Evolutionary conservation across 2,329 filamentous ascomycete genomes (phyloP), one percentile per base, ranked within the genome.

Genomic region (Pseudocercospora fijiensis): DNA sequence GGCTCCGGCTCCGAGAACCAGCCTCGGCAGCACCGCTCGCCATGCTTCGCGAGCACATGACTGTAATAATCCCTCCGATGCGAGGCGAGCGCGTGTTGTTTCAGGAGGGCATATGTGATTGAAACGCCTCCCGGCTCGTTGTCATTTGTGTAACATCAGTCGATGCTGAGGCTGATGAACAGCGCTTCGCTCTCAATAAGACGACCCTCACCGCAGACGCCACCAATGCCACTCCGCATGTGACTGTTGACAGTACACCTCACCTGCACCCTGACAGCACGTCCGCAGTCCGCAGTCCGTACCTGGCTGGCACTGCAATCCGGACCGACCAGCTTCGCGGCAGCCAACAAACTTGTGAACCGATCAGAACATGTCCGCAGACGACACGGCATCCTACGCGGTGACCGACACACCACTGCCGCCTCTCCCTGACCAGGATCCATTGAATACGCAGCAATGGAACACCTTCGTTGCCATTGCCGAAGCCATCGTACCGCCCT

Each of bases 401-500:
- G 60, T 61, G 59, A 57, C 66, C 51, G 60, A 63, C 55, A 66
- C 68, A 33, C 61, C 66, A 27, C 66, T 70, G 30, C 80, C 83
- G 26, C 81, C 83, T 1, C 75, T 79, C 2, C 78, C 83, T 16
- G 66, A 73, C 3, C 75, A 78, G 11, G 78, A 83, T 56, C 77
- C 84, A 56, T 80, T 87, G 67, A 83, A 80, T 1, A 74, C 81
- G 11, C 73, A 78, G 1, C 86, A 88, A 79, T 88, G 86, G 86
- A 79, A 76, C 28, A 86, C 83, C 0, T 76, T 88, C 2, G 77
- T 85, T 53, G 81, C 85, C 24, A 80, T 88, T 28, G 79, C 82
- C 8, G 85, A 88, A 65, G 80, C 85, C 1, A 76, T 85, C 18
- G 76, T 91, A 30, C 87, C 88, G 2, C 82, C 86, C 20, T 80